Evolutionary conservation across 805 yeast genomes (phyloP), one percentile per base, ranked within the genome.

Genomic region (Yarrowia hollandica): DNA sequence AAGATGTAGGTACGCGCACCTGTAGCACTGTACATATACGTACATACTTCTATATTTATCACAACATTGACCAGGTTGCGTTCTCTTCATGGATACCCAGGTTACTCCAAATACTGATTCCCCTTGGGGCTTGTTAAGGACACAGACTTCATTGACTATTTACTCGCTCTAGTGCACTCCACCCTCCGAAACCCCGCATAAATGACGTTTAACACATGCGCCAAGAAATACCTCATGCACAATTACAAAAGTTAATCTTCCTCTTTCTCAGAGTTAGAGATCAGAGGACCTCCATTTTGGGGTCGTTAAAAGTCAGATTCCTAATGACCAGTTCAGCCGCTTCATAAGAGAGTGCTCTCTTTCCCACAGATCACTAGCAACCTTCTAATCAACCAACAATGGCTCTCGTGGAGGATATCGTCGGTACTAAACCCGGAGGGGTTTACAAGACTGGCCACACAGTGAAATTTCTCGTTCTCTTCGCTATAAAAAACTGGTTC

Each of bases 401-500:
- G 35, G 28, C 48, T 6, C 11, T 41, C 5, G 31, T 44, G 14
- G 35, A 44, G 15, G 52, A 44, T 25, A 30, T 44, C 5, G 34
- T 44, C 9, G 52, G 52, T 3, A 28, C 19, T 26, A 44, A 44
- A 12, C 35, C 35, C 9, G 52, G 48, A 41, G 48, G 12, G 21
- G 52, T 30, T 9, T 19, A 18, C 52, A 44, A 28, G 52, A 28
- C 25, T 5, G 33, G 52, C 2, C 52, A 44, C 35, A n/a, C 35
- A 16, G n/a, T 44, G 35, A 19, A 44, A 30, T 44, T 28, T n/a
- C 18, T 31, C 28, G 34, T 55, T 16, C 16, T 46, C 22, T 16
- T 61, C 21, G 48, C 52, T 16, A 22, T 66, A 22, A 63, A 55
- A 12, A 88, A 85, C 65, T 90, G 96, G 96, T 88, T 90, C 69